Evolutionary conservation across 805 yeast species (phyloP), one percentile per base, ranked within the genome.

Genomic region (Cyberlindnera americana): DNA sequence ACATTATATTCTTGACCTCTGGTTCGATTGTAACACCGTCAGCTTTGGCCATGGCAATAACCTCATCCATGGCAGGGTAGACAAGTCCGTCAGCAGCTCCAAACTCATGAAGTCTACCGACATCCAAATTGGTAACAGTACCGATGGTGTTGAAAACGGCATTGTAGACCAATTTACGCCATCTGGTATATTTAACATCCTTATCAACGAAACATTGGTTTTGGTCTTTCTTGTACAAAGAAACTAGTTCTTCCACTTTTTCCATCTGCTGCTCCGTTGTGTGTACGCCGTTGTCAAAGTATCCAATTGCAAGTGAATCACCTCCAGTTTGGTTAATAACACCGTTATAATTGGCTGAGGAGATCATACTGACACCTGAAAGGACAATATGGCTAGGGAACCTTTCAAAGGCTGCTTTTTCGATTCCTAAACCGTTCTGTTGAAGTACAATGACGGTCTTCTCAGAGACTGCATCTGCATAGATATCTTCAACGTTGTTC

Each of bases 141-240:
- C 82, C 70, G 5, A 74, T 61, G 6, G 89, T 72, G 62, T 84
- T 84, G 54, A 78, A 65, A 1, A 81, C 64, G 16, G 85, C 80
- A 57, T 83, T 84, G 63, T 83, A 83, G 12, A 84, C 70, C 46
- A 84, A 67, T 57, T 84, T 84, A 41, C 70, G 64, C 77, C 85
- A 81, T 48, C 95, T 67, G 28, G 73, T 66, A 57, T 57, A 66
- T 56, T 69, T 69, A 32, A 72, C 75, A 49, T 75, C 67, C 8
- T 66, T 65, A 38, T 64, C 69, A 41, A 67, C 66, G 13, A 48
- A 49, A 47, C 70, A 62, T 2, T 55, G 45, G 48, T 77, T 77
- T 33, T 62, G 54, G 6, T 64, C 70, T 37, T 69, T 69, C 19
- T 61, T 48, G 58, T 77, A 79, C 15, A 78, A 40, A 4, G 57